These are phyloP conservation scores for Pythium rhizo-oryzae DNA, from an alignment of 352 stramenopile genomes.

Conservation along the genomic window DNA sequence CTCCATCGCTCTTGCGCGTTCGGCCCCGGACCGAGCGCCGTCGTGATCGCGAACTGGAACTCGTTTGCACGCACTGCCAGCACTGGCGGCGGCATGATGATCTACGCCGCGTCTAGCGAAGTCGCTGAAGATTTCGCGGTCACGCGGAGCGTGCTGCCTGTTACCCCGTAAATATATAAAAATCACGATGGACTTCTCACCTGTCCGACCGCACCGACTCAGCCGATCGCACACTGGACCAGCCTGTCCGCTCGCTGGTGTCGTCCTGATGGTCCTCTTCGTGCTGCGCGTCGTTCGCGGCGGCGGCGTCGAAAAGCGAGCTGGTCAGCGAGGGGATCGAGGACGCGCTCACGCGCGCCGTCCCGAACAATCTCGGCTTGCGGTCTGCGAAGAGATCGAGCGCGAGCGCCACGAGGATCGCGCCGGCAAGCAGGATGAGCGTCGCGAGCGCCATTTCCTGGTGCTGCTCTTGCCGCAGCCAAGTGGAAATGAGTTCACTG, in stretches of 20 bases:
- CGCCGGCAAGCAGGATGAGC: slow-evolving; percentile 32
- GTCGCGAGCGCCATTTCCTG: slow-evolving; percentile 34
- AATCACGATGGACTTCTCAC: background rate
- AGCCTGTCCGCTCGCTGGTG: slow-evolving; percentile 5
- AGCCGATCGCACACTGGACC: slow-evolving; percentile 12
- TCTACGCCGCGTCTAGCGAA: slow-evolving; percentile 70
- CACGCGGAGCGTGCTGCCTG: slow-evolving; percentile 49
- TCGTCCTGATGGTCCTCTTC: slow-evolving; percentile 2
- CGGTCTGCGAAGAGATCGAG: slow-evolving; percentile 37
- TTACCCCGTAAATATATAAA: background rate
- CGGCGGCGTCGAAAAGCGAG: slow-evolving; percentile 29
- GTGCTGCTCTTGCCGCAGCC: slow-evolving; percentile 32
- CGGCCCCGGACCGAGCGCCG: slow-evolving; percentile 58
- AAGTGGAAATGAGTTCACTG: slow-evolving; percentile 28
- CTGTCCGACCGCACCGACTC: slow-evolving; percentile 15
- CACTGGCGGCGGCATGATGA: slow-evolving; percentile 68
- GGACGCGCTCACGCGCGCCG: slow-evolving; percentile 8
- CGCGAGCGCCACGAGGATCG: slow-evolving; percentile 32
- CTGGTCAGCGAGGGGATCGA: slow-evolving; percentile 33
- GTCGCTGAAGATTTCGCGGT: slow-evolving; percentile 47
- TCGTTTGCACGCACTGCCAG: slow-evolving; percentile 37
- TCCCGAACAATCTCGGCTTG: slow-evolving; percentile 24
- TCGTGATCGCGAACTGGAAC: slow-evolving; percentile 58
- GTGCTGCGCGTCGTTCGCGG: background rate
- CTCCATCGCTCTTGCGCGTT: slow-evolving; percentile 55